Evolutionary conservation across 768 basidiomycete genomes (phyloP), one percentile per base, ranked within the genome.

Genomic region (Tricholoma flavovirens): DNA sequence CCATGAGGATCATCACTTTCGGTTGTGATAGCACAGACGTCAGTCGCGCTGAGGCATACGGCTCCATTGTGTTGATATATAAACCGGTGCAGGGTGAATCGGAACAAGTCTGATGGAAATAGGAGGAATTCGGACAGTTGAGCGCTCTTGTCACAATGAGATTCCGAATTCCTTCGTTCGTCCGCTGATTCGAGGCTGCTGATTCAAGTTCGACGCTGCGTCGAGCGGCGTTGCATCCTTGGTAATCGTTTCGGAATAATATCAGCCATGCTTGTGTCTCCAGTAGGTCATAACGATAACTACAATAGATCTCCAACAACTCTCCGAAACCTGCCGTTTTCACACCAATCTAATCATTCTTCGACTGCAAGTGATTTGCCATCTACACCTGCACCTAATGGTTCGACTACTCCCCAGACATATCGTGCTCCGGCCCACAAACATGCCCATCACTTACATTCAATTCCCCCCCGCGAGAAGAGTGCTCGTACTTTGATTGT

Each of bases 401-500:
- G 53, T 42, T 59, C 59, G 4, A 56, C 58, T 32, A 53, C 56
- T n/a, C 54, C 65, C 9, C 62, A 60, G 26, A 59, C 66, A 0
- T 88, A 87, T 73, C 80, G 77, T 59, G 82, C 87, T 1, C 87
- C 88, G 7, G 90, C 91, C 1, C 91, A 93, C 70, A 90, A 87
- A 61, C 89, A 92, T 76, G 90, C 90, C 0, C 91, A 93, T 67
- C 89, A 93, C 66, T 71, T 93, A 1, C 90, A 93, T 66, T 84
- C 88, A 2, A 92, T 93, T 30, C 90, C 90, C 2, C 91, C 89
- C 2, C 74, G 88, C 36, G 90, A 93, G 70, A 93, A 93, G 75
- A 88, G 87, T n/a, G 92, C 90, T 7, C 77, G 90, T 30, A 93
- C 90, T 9, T 76, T 93, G 55, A 93, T 93, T 62, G 83, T 93